Percentiles rank a stretch among this genome's conserved stretches.
These are phyloP conservation scores for Gomphus bonarii DNA, from an alignment of 1,284 basidiomycete genomes.

Conservation along the genomic window DNA sequence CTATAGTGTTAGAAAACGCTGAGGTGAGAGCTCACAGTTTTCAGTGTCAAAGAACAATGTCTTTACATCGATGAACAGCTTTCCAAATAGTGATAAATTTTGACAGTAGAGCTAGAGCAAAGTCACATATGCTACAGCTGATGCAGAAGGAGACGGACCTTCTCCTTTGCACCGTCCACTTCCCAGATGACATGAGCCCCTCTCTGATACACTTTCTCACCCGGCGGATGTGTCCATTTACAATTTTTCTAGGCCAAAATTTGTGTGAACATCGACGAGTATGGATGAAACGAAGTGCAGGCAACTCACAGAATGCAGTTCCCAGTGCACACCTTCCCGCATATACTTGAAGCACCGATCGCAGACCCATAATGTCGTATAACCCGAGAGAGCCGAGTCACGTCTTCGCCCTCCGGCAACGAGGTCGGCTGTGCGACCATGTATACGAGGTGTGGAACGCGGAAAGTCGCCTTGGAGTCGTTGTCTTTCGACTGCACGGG, in stretches of 20 bases:
- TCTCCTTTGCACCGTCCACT: slow-evolving; percentile 81
- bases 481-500: slow-evolving; percentile 7
- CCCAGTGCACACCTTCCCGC: slow-evolving; percentile 62
- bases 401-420: slow-evolving; percentile 52
- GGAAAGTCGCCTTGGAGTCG: slow-evolving; percentile 25
- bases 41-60: slow-evolving; percentile 92
- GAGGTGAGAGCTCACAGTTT: slow-evolving; percentile 46
- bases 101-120: slow-evolving; percentile 80
- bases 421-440: slow-evolving; percentile 62
- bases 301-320: slow-evolving; percentile 53
- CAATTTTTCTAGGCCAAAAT: slow-evolving; percentile 53
- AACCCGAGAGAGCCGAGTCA: slow-evolving; percentile 36
- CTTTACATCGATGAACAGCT: slow-evolving; percentile 98
- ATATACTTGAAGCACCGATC: slow-evolving; percentile 97
- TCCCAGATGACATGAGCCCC: slow-evolving; percentile 93
- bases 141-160: slow-evolving; percentile 37
- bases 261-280: neutral
- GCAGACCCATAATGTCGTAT: slow-evolving; percentile 68
- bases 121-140: neutral
- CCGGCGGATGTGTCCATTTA: slow-evolving; percentile 69
- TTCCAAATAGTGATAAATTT: slow-evolving; percentile 91
- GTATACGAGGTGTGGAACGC: slow-evolving; percentile 39
- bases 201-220: slow-evolving; percentile 82
- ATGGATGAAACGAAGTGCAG: slow-evolving; percentile 6
- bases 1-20: neutral